These are phyloP conservation scores for Gynochthodes officinalis DNA, from an alignment of 257 asterid species.

Conservation along the genomic window DNA sequence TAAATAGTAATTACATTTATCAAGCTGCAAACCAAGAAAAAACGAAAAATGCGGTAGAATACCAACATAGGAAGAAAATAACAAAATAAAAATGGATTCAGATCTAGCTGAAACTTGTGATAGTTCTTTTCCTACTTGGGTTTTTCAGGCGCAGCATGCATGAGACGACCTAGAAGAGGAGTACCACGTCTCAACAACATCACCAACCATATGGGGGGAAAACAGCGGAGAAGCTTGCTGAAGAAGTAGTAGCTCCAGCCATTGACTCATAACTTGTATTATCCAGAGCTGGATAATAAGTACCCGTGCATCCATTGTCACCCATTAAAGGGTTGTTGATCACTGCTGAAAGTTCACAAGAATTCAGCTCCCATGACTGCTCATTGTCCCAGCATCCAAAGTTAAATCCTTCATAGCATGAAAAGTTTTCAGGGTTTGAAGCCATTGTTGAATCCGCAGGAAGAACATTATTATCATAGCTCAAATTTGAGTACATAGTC, in stretches of 20 bases:
- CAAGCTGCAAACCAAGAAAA: slow-evolving; percentile 7
- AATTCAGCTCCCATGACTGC: slow-evolving; percentile 47
- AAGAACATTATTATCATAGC: background rate
- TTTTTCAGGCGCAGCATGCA: background rate
- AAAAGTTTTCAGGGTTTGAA: slow-evolving; percentile 25
- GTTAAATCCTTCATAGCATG: slow-evolving; percentile 16
- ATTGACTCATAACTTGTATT: slow-evolving; percentile 26
- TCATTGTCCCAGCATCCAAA: slow-evolving; percentile 36
- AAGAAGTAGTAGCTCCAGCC: slow-evolving; percentile 22
- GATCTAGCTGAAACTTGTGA: background rate
- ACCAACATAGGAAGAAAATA: background rate
- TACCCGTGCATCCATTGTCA: slow-evolving; percentile 23
- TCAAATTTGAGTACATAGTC: slow-evolving; percentile 10
- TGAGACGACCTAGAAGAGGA: slow-evolving; percentile 25
- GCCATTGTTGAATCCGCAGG: slow-evolving; percentile 17
- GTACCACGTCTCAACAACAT: slow-evolving; percentile 47
- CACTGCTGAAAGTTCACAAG: slow-evolving; percentile 71
- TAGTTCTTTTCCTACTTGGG: background rate
- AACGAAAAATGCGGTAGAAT: background rate
- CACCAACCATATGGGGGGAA: slow-evolving; percentile 51
- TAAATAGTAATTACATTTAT: slow-evolving; percentile 10
- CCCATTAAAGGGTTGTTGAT: slow-evolving; percentile 27
- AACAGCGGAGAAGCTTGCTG: slow-evolving; percentile 34
- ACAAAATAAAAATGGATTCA: background rate
- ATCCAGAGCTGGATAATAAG: slow-evolving; percentile 14